A percentile compares a stretch with the other conserved stretches of the same genome.
phyloP scores from a whole-genome alignment of 768 basidiomycete genomes.

The Crepidotus variabilis region DNA sequence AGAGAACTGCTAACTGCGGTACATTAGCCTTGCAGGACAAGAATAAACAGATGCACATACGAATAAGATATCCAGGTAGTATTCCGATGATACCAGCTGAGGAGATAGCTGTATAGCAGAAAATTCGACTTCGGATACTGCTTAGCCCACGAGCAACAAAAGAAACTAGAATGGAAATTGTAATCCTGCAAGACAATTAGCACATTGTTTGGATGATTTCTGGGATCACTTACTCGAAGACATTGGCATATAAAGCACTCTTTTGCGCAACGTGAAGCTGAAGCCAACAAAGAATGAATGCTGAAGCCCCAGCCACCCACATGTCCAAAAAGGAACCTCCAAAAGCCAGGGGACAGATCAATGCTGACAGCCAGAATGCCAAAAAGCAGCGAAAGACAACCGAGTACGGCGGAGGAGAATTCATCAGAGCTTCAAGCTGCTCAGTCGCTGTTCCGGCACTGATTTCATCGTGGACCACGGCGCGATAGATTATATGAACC shows the following conservation, averaged over 20 bases:
- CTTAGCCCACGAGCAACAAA: conserved; percentile 80
- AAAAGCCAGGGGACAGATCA: conserved; percentile 85
- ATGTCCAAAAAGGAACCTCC: conserved; percentile 83
- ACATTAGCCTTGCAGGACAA: conserved; percentile 3
- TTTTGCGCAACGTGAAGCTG: conserved; percentile 73
- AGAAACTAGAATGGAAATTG: conserved; percentile 76
- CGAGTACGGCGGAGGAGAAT: conserved; percentile 61
- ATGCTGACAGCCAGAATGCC: conserved; percentile 65
- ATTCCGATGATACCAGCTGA: conserved; percentile 86
- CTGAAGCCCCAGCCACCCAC: conserved; percentile 73
- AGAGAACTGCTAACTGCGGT: conserved; percentile 69
- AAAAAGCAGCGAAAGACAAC: conserved; percentile 58
- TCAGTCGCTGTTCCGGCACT: conserved; percentile 74
- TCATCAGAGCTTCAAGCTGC: conserved; percentile 60
- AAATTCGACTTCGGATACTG: conserved; percentile 70
- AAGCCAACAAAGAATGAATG: conserved; percentile 62
- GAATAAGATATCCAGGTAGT: conserved; percentile 82
- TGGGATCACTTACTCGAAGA: conserved; percentile 72
- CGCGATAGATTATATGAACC: conserved; percentile 81
- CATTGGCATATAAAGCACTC: conserved; percentile 81
- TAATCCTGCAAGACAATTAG: conserved; percentile 49
- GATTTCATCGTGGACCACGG: conserved; percentile 89
- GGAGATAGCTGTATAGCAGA: conserved; percentile 91
- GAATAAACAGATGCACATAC: conserved; percentile 36
- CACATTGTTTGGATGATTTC: background rate